These are phyloP conservation scores for Candida loeiensis DNA, from an alignment of 805 yeast species.

Conservation along the genomic window DNA sequence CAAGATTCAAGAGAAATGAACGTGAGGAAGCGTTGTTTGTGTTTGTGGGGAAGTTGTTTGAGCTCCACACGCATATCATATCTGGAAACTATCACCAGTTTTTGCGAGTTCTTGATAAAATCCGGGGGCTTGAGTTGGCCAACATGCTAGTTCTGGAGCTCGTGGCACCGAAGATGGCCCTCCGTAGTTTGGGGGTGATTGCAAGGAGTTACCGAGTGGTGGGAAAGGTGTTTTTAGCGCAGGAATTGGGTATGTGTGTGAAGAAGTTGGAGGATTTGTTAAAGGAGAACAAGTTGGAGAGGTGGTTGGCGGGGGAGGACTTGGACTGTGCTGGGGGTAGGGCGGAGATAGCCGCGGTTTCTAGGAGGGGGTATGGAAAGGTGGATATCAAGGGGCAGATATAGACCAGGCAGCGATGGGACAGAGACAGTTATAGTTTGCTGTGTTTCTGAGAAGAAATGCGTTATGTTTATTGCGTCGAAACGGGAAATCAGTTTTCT, in stretches of 20 bases:
- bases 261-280: conserved; percentile 40
- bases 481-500: too few relatives aligned
- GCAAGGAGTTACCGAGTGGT: conserved; percentile 55
- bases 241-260: conserved; percentile 38
- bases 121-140: conserved; percentile 19
- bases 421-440: not conserved
- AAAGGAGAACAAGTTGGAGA: conserved; percentile 32
- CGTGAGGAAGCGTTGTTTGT: conserved; percentile 16
- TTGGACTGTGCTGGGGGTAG: conserved; percentile 35
- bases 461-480: too few relatives aligned
- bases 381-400: conserved; percentile 92
- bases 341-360: conserved; percentile 29
- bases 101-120: conserved; percentile 31
- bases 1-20: conserved; percentile 5
- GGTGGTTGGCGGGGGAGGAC: conserved; percentile 19
- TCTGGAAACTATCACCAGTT: conserved; percentile 52
- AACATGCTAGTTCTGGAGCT: conserved; percentile 29
- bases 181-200: conserved; percentile 53
- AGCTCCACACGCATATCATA: conserved; percentile 17
- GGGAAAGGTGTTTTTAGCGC: conserved; percentile 30
- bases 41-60: conserved; percentile 15
- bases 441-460: too few relatives aligned
- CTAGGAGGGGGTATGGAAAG: conserved; percentile 43
- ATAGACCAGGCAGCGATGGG: too few relatives aligned
- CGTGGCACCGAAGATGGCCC: conserved; percentile 55